Percentiles rank a stretch among this genome's conserved stretches.
Evolutionary conservation across 2,329 filamentous ascomycete genomes (phyloP).

Genomic region (Fusarium verticillioides): DNA sequence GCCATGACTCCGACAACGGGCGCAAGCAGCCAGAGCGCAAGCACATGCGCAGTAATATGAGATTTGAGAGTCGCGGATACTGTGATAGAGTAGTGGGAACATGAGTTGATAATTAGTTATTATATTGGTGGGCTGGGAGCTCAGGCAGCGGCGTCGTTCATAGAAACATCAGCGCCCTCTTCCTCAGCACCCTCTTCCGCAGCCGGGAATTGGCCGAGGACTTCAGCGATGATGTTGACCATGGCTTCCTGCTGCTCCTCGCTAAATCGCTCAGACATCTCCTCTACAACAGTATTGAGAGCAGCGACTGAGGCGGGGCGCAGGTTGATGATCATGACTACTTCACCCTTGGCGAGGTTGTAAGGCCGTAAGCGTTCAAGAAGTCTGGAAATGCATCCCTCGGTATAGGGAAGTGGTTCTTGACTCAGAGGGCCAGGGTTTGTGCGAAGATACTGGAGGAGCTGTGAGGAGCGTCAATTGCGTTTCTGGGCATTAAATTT

Average conservation of each 20-base stretch:
- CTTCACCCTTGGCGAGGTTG: slow-evolving; percentile 73
- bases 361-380: slow-evolving; percentile 66
- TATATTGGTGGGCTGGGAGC: slow-evolving; percentile 12
- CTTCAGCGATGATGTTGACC: slow-evolving; percentile 64
- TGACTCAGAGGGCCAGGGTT: slow-evolving; percentile 67
- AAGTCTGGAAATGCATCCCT: slow-evolving; percentile 63
- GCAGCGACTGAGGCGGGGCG: slow-evolving; percentile 67
- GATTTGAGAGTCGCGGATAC: not conserved
- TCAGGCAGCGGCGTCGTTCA: slow-evolving; percentile 51
- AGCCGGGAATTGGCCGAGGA: slow-evolving; percentile 64
- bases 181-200: slow-evolving; percentile 44
- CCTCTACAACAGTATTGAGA: slow-evolving; percentile 73
- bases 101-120: not conserved
- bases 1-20: slow-evolving; percentile 60
- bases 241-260: slow-evolving; percentile 70
- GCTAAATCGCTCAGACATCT: slow-evolving; percentile 69
- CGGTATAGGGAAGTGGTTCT: slow-evolving; percentile 63
- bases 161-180: slow-evolving; percentile 49
- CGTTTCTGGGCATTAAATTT: not conserved
- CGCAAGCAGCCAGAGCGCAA: slow-evolving; percentile 64
- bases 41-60: slow-evolving; percentile 64
- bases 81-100: not conserved
- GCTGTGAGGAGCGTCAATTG: slow-evolving; percentile 51
- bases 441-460: slow-evolving; percentile 69
- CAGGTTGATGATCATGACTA: slow-evolving; percentile 75